Base-by-base conservation (phyloP, 2,329 filamentous ascomycete species). In the Phialophora chinensis region DNA sequence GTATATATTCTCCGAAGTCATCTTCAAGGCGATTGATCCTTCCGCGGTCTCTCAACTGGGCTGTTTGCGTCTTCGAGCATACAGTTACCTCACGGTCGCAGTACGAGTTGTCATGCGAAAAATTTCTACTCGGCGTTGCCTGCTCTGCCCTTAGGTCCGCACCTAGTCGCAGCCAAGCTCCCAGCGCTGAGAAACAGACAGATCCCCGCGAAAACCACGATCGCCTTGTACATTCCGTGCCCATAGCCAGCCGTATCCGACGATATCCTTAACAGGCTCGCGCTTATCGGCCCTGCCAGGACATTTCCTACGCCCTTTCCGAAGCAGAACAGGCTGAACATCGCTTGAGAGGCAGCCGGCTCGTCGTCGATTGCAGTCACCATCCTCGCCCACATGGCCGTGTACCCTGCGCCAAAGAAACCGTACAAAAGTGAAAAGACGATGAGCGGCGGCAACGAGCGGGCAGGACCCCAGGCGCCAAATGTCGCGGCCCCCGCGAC, bases 381-480 rank as follows among this genome's bases (percentile, higher is more conserved):
- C 66, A 83, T 80, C 1, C 79, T 80, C 12, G 80, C 77, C 79
- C 81, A 84, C 2, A 78, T 76, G 2, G 76, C 74, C 1, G 78
- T 80, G 62, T 78, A 83, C 2, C 79, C 79, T 0, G 79, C 79
- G 0, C 77, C 81, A 49, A 82, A 83, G 49, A 82, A 74, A 3
- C 81, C 82, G 63, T 83, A 83, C 0, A 79, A 66, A 4, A 83
- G 60, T 0, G 75, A 74, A 60, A 83, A 84, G 1, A 80, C 69
- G 25, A 76, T 73, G 8, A 86, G 72, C 0, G 69, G 78, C 10
- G 62, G 77, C 74, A 86, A 6, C 72, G 75, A 76, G 2, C 75
- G 74, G 0, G 81, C 77, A 17, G 84, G 72, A 0, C 83, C 83
- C 83, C 84, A 86, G 31, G 81, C 64, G 0, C 81, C 71, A 62